phyloP scores from a whole-genome alignment of 441 rosid species.

The Euphorbia celastroides region DNA sequence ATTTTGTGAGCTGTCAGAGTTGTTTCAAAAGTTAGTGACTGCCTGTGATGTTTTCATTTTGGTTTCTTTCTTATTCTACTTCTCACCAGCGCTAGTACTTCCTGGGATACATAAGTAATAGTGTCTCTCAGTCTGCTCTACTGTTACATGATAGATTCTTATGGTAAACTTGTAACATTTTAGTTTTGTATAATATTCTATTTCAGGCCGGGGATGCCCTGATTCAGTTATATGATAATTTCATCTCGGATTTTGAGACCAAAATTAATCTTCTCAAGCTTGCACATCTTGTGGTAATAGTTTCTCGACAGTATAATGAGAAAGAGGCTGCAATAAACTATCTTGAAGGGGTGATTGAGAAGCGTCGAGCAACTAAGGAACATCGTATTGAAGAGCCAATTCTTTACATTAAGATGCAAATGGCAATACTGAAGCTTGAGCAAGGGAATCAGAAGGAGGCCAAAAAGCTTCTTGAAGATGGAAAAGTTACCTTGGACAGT shows the following conservation, averaged over 20 bases:
- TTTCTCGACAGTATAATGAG: slow-evolving; percentile 79
- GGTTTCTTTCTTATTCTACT: slow-evolving; percentile 1
- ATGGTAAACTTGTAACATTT: background rate
- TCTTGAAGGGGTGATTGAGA: slow-evolving; percentile 81
- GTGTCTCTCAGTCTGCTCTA: background rate
- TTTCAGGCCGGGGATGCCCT: slow-evolving; percentile 88
- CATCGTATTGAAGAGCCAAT: slow-evolving; percentile 79
- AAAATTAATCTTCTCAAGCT: slow-evolving; percentile 94
- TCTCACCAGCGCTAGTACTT: background rate
- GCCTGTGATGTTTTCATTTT: background rate
- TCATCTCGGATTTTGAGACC: slow-evolving; percentile 90
- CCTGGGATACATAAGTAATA: background rate
- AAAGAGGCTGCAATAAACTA: slow-evolving; percentile 76
- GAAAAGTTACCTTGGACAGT: slow-evolving; percentile 72
- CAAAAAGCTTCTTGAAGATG: slow-evolving; percentile 87
- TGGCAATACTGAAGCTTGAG: slow-evolving; percentile 80
- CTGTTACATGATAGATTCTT: background rate
- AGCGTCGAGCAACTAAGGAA: slow-evolving; percentile 70
- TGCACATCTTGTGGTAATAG: slow-evolving; percentile 84
- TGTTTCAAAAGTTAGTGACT: background rate
- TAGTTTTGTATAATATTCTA: slow-evolving; percentile 6
- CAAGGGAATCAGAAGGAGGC: slow-evolving; percentile 79
- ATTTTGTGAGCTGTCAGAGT: background rate
- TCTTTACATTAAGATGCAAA: slow-evolving; percentile 79
- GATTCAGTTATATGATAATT: slow-evolving; percentile 82